Base-by-base conservation (phyloP, 495 filamentous ascomycete genomes). In the Podospora pseudoanserina region DNA sequence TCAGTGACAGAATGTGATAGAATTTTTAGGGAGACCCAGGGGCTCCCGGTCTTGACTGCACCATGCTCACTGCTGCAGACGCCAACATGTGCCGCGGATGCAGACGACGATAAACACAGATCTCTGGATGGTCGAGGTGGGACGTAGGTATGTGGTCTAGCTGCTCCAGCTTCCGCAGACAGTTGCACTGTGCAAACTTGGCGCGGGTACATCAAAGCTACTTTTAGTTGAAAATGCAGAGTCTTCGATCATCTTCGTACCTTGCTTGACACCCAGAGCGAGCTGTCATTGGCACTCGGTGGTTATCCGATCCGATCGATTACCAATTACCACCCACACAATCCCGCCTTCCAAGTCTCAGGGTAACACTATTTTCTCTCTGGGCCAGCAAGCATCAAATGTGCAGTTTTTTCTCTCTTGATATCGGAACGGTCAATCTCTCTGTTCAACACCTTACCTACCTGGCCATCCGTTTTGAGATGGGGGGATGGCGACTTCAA, bases 241-340 rank as follows among this genome's bases (percentile, higher is more conserved):
- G 39, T 11, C 39, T 49, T 11, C 13, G 39, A 11, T 49, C 6
- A 49, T 49, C 39, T 49, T 49, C 13, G 39, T 49, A 49, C 39
- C 39, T 49, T 13, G 13, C 39, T 49, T 49, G 39, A 49, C 39
- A 49, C 13, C 13, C 1, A 49, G 39, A 49, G 39, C 39, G 15
- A 58, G 55, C n/a, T 58, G 23, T 58, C 55, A 58, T 58, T 58
- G 55, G 55, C 23, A 26, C 23, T 58, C n/a, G 55, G 55, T 58
- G 55, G 23, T 58, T 58, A 58, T 58, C 55, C 55, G 55, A 58
- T 20, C 55, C 54, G 34, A 60, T 23, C 54, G 27, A 63, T 13
- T 54, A 23, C 1, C 23, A 23, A 23, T 23, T 23, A 23, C 23
- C 23, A 23, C 23, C 23, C 23, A 23, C 23, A 23, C 23, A 23